A percentile compares a stretch with the other conserved stretches of the same genome.
Evolutionary conservation across 495 filamentous ascomycete species (phyloP).

Genomic region (Aspergillus diversus): DNA sequence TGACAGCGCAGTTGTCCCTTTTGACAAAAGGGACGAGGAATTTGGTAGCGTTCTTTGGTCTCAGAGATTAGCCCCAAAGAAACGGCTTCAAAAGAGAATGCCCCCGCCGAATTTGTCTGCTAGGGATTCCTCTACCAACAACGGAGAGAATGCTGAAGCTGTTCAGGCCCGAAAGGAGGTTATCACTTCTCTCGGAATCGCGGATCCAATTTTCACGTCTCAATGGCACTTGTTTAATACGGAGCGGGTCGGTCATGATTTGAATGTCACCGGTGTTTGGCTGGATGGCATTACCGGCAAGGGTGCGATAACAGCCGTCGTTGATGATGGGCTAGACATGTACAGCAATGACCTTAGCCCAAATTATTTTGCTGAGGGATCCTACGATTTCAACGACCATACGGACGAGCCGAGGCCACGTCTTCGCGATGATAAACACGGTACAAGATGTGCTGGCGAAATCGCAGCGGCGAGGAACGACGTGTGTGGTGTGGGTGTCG

Average conservation of each 20-base stretch:
- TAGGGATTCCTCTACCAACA: constrained; percentile 12
- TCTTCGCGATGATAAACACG: constrained; percentile 81
- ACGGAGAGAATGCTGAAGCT: constrained; percentile 47
- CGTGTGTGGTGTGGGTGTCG: constrained; percentile 94
- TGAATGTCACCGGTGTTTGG: constrained; percentile 95
- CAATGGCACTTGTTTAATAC: constrained; percentile 97
- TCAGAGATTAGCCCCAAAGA: constrained; percentile 77
- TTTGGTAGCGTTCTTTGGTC: constrained; percentile 77
- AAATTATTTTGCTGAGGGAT: constrained; percentile 89
- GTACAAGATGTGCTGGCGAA: constrained; percentile 93
- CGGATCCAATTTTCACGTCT: constrained; percentile 86
- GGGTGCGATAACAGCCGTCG: constrained; percentile 86
- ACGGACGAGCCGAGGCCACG: constrained; percentile 75
- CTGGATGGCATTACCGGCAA: constrained; percentile 88
- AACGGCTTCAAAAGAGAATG: constrained; percentile 75
- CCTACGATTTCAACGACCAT: constrained; percentile 94
- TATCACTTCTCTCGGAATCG: constrained; percentile 67
- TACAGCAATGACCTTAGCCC: constrained; percentile 90
- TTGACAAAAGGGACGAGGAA: constrained; percentile 52
- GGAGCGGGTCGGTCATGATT: constrained; percentile 79
- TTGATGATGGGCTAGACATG: constrained; percentile 97
- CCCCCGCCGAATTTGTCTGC: constrained; percentile 48
- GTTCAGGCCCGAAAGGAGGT: constrained; percentile 63
- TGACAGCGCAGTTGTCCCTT: constrained; percentile 30
- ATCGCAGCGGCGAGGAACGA: constrained; percentile 88